Evolutionary conservation across 192 early-diverging fungal species (phyloP), one percentile per base, ranked within the genome.

Genomic region (Gigaspora rosea): DNA sequence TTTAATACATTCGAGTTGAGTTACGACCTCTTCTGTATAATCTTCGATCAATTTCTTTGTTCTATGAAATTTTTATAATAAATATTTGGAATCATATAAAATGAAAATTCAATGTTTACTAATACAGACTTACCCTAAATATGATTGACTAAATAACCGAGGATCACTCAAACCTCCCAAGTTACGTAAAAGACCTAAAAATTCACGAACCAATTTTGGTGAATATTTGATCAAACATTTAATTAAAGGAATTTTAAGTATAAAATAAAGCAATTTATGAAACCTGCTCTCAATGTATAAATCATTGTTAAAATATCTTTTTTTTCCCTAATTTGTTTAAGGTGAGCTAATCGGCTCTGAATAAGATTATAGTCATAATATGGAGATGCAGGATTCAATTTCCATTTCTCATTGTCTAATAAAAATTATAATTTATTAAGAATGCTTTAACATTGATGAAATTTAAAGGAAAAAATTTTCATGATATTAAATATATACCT

Each of bases 41-140:
- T 91, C 89, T 79, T 94, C 88, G 77, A 95, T 93, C 56, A 92
- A 78, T 36, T 84, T 73, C 73, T 95, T 95, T 12, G 94, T 94
- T 2, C 88, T 87, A 35, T 61, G 11, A 57, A 33, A 9, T 71
- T 16, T 69, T 18, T n/a, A 66, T 71, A 4, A 20, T 51, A 33
- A 32, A 41, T 16, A 36, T 22, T 27, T 27, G 27, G 27, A 27
- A 27, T 27, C 1, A 27, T 27, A 27, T 27, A 27, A 22, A 49
- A 48, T 48, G 13, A 70, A 49, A 12, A 9, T 72, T 35, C 13
- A 82, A 27, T 33, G 35, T 10, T 18, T n/a, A 68, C 12, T 47
- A 33, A 54, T 48, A 13, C 18, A 13, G 15, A n/a, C 58, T 63
- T 80, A 89, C 87, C 90, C 92, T 32, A 87, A 54, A 54, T 86